Evolutionary conservation across 345 rosid genomes (phyloP).

Genomic region (Hevea brasiliensis): DNA sequence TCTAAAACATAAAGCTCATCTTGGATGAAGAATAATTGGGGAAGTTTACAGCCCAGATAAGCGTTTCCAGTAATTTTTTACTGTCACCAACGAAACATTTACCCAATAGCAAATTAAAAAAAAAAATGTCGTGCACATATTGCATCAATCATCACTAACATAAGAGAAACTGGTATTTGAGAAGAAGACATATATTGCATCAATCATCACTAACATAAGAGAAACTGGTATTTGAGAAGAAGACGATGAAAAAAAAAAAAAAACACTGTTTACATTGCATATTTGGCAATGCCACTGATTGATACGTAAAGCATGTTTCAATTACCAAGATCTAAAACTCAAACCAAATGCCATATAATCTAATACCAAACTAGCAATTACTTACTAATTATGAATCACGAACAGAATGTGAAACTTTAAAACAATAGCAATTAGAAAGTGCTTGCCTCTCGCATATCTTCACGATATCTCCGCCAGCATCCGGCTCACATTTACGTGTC

Average conservation of each 20-base stretch:
- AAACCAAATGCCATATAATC: background rate
- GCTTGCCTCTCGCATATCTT: conserved; percentile 72
- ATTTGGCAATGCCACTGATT: too few species aligned
- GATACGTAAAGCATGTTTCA: too few species aligned
- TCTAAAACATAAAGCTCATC: background rate
- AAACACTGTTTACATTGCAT: too few species aligned
- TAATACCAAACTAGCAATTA: background rate
- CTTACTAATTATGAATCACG: background rate
- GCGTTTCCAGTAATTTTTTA: background rate
- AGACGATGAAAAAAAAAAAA: too few species aligned
- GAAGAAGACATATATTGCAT: background rate
- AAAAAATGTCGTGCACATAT: background rate
- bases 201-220: background rate
- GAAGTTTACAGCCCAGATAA: background rate
- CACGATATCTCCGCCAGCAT: conserved; percentile 65
- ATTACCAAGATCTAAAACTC: background rate
- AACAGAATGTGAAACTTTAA: background rate
- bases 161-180: too few species aligned
- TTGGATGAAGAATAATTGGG: background rate
- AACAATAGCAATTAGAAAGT: background rate
- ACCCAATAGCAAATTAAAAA: background rate
- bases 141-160: background rate
- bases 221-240: too few species aligned
- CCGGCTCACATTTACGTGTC: conserved; percentile 78
- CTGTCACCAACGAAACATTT: background rate